Evolutionary conservation across 306 rosid species (phyloP).

Genomic region (Cucumis cinereus): DNA sequence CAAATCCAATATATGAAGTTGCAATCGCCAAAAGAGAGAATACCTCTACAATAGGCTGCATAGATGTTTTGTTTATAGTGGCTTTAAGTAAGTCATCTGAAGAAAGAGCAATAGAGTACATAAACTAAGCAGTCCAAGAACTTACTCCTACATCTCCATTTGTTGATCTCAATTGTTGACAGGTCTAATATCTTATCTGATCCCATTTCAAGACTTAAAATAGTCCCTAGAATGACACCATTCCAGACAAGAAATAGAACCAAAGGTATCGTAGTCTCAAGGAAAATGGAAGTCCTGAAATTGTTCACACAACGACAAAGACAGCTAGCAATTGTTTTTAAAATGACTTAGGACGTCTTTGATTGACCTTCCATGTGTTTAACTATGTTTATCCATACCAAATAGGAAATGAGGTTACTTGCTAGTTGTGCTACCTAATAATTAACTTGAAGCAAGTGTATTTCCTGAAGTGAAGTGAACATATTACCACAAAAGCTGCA

Average conservation of each 20-base stretch:
- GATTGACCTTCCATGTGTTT: too few relatives aligned
- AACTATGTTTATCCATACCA: neutral
- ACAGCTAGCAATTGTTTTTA: neutral
- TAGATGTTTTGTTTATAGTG: neutral
- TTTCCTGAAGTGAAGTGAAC: slow-evolving; percentile 10
- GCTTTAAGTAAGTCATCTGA: neutral
- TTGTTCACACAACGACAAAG: neutral
- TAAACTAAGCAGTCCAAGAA: neutral
- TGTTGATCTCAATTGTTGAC: slow-evolving; percentile 39
- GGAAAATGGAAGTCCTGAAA: slow-evolving; percentile 54
- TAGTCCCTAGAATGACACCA: slow-evolving; percentile 66
- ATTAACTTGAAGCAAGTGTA: neutral
- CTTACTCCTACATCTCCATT: slow-evolving; percentile 65
- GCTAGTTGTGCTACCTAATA: neutral
- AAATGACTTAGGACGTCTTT: too few relatives aligned
- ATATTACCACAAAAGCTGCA: slow-evolving; percentile 61
- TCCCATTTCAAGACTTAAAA: slow-evolving; percentile 31
- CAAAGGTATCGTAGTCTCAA: slow-evolving; percentile 65
- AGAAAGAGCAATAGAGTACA: neutral
- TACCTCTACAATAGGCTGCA: slow-evolving; percentile 65
- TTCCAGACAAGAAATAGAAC: slow-evolving; percentile 61
- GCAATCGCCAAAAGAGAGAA: slow-evolving; percentile 72
- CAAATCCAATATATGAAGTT: slow-evolving; percentile 74
- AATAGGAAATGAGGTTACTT: neutral
- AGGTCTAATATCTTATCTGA: slow-evolving; percentile 38